Evolutionary conservation across 768 basidiomycete genomes (phyloP).

Genomic region (Leccinellum albellum): DNA sequence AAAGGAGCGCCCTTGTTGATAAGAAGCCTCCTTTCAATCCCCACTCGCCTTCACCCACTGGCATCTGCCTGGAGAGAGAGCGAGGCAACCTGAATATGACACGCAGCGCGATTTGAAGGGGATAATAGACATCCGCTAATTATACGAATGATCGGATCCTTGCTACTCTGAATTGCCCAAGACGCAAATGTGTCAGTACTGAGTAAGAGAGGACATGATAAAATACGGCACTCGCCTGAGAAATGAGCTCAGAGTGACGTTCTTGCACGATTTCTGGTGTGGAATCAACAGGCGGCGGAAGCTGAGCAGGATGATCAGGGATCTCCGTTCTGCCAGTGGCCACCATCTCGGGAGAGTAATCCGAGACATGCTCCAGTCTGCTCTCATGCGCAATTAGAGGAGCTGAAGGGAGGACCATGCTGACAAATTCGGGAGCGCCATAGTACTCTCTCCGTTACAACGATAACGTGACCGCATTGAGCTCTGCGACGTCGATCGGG

Average conservation of each 20-base stretch:
- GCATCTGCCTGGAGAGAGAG: constrained; percentile 16
- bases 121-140: constrained; percentile 12
- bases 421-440: not conserved
- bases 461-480: not conserved
- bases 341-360: not conserved
- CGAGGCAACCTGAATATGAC: constrained; percentile 22
- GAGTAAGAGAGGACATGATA: not conserved
- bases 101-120: constrained; percentile 9
- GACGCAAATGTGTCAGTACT: not conserved
- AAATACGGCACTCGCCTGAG: constrained; percentile 3
- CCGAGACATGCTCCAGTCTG: not conserved
- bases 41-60: too few relatives aligned
- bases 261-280: not conserved
- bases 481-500: not conserved
- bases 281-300: not conserved
- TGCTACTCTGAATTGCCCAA: constrained; percentile 8
- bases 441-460: not conserved
- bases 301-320: not conserved
- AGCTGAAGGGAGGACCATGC: not conserved
- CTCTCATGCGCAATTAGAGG: not conserved
- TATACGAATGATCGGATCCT: constrained; percentile 17
- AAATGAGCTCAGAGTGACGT: constrained; percentile 9
- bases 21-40: too few relatives aligned
- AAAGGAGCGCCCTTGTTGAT: too few relatives aligned
- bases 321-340: not conserved